Evolutionary conservation across 192 early-diverging fungal genomes (phyloP).

Genomic region (Radiomyces spectabilis): DNA sequence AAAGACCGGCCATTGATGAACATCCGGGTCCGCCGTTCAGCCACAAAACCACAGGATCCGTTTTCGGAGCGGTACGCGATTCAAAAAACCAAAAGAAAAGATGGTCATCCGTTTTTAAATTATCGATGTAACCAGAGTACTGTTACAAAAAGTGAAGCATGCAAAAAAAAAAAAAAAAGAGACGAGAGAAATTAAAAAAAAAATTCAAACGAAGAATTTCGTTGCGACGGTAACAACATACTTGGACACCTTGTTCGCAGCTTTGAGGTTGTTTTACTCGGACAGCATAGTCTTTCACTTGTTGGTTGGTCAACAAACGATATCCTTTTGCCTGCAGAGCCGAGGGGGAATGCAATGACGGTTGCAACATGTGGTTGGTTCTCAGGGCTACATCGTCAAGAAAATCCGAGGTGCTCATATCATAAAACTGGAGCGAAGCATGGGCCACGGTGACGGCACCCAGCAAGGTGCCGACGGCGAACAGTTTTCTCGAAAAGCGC

Average conservation of each 20-base stretch:
- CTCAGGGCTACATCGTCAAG: no score
- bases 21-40: slow-evolving; percentile 86
- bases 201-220: neutral
- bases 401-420: no score
- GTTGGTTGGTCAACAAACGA: neutral
- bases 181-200: neutral
- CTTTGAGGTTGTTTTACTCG: slow-evolving; percentile 12
- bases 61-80: slow-evolving; percentile 64
- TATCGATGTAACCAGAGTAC: slow-evolving; percentile 76
- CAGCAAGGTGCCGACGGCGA: no score
- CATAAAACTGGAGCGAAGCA: no score
- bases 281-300: slow-evolving; percentile 13
- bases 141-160: no score
- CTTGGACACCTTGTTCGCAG: slow-evolving; percentile 21
- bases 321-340: no score
- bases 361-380: no score
- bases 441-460: no score
- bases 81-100: slow-evolving; percentile 99
- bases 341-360: no score
- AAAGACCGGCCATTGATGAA: slow-evolving; percentile 65
- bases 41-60: slow-evolving; percentile 72
- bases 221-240: neutral
- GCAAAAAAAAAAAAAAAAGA: slow-evolving; percentile 3
- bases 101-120: slow-evolving; percentile 55
- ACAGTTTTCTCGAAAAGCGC: no score